Conservation (phyloP, 73 alveolate species). For the Tetrahymena malaccensis region DNA sequence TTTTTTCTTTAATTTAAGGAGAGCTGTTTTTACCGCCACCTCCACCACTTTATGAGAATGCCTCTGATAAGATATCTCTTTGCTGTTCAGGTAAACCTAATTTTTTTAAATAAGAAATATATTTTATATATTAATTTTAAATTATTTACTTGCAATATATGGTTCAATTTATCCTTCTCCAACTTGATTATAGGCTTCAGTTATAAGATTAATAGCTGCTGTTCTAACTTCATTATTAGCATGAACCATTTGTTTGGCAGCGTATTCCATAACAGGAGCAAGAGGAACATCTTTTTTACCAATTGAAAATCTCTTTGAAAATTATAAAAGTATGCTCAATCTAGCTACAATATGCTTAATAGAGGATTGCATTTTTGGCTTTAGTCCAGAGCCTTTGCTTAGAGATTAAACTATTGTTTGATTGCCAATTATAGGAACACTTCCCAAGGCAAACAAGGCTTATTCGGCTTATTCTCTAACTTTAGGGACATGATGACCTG, state of each 20-base stretch:
- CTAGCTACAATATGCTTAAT: conserved; percentile 82
- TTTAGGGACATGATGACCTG: conserved; percentile 87
- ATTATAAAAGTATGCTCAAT: conserved; percentile 59
- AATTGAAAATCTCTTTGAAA: conserved; percentile 67
- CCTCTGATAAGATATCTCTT: conserved; percentile 46
- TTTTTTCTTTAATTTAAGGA: conserved; percentile 19
- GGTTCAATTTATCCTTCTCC: conserved; percentile 73
- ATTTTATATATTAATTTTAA: conserved; percentile 15
- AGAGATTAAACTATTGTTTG: conserved; percentile 56
- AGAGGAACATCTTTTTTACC: conserved; percentile 71
- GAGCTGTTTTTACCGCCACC: conserved; percentile 51
- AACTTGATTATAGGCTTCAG: conserved; percentile 69
- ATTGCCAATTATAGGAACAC: conserved; percentile 74
- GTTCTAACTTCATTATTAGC: conserved; percentile 83
- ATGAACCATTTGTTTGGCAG: conserved; percentile 57
- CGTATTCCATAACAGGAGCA: conserved; percentile 71
- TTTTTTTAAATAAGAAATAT: neutral
- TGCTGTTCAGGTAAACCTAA: neutral
- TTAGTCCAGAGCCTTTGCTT: conserved; percentile 62
- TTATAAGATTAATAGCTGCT: conserved; percentile 70
- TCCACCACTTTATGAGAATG: conserved; percentile 67
- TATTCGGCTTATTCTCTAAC: conserved; percentile 87
- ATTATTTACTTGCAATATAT: conserved; percentile 74
- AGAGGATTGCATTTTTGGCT: conserved; percentile 54
- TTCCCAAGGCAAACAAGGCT: conserved; percentile 72